A percentile compares a stretch with the other conserved stretches of the same genome.
Evolutionary conservation across 768 basidiomycete genomes (phyloP).

Genomic region (Mycena capillaripes): DNA sequence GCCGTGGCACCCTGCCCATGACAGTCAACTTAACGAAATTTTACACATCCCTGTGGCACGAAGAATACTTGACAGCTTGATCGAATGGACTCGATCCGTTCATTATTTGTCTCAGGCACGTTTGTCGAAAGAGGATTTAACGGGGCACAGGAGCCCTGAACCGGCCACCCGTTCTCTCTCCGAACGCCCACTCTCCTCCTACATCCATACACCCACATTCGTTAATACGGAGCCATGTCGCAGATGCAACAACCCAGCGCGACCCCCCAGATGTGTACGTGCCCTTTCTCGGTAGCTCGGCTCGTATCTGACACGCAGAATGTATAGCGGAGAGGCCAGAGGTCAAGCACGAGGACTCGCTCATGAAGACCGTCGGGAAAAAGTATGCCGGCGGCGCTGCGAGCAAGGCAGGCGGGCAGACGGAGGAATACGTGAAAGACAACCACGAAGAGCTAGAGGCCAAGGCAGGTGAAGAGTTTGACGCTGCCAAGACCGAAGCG

Average conservation of each 20-base stretch:
- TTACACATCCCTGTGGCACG: background rate
- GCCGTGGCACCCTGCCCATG: no score
- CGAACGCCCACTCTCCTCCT: background rate
- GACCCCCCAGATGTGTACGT: slow-evolving; percentile 35
- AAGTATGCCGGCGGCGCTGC: slow-evolving; percentile 35
- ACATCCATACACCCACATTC: slow-evolving; percentile 7
- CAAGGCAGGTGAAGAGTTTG: slow-evolving; percentile 23
- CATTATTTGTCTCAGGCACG: slow-evolving; percentile 3
- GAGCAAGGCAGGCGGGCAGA: slow-evolving; percentile 30
- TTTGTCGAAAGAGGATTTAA: slow-evolving; percentile 12
- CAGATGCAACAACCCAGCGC: slow-evolving; percentile 26
- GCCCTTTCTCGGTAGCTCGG: background rate
- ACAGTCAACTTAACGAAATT: no score
- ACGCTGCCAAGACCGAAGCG: slow-evolving; percentile 26
- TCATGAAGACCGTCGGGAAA: slow-evolving; percentile 29
- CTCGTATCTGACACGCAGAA: background rate
- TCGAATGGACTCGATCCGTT: background rate
- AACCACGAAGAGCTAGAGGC: slow-evolving; percentile 29
- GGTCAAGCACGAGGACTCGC: slow-evolving; percentile 31
- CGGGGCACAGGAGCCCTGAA: background rate
- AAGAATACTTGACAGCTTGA: background rate
- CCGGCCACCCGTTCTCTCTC: background rate
- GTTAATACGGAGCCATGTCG: slow-evolving; percentile 32
- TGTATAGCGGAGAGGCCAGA: slow-evolving; percentile 21
- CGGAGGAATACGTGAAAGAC: slow-evolving; percentile 35